These are phyloP conservation scores for Ceratobasidium sp. DNA, from an alignment of 1,284 basidiomycete species.

Conservation along the genomic window DNA sequence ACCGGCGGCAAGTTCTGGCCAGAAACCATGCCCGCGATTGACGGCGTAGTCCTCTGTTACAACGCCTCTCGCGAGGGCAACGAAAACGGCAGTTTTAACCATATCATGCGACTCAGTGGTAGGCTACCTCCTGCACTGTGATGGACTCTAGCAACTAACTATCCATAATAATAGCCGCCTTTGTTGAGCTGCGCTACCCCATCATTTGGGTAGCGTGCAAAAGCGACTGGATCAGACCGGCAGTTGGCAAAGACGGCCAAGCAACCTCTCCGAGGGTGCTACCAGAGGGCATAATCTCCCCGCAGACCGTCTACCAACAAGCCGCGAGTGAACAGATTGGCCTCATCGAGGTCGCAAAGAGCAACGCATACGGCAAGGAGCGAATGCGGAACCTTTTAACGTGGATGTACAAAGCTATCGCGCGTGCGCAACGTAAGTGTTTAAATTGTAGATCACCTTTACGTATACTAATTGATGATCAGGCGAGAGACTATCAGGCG, in stretches of 20 bases:
- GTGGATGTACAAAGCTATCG: constrained; percentile 67
- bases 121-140: neutral
- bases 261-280: constrained; percentile 17
- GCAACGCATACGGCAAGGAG: constrained; percentile 59
- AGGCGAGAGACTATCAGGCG: constrained; percentile 48
- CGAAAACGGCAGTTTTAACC: constrained; percentile 63
- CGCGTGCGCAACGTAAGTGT: constrained; percentile 56
- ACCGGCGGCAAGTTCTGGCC: constrained; percentile 48
- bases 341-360: constrained; percentile 65
- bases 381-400: constrained; percentile 71
- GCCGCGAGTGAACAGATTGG: constrained; percentile 66
- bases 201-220: constrained; percentile 75
- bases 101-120: constrained; percentile 23
- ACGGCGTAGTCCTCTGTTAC: constrained; percentile 76
- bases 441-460: constrained; percentile 37
- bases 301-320: constrained; percentile 57
- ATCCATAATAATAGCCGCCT: constrained; percentile 55
- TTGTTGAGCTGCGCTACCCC: constrained; percentile 61
- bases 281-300: constrained; percentile 61
- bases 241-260: neutral
- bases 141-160: neutral
- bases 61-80: constrained; percentile 63
- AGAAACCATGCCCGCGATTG: constrained; percentile 60
- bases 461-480: constrained; percentile 26
- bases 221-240: constrained; percentile 55